Percentiles rank a stretch among this genome's conserved stretches.
These are phyloP conservation scores for Candida labiduridarum DNA, from an alignment of 1,139 yeast species.

Conservation along the genomic window DNA sequence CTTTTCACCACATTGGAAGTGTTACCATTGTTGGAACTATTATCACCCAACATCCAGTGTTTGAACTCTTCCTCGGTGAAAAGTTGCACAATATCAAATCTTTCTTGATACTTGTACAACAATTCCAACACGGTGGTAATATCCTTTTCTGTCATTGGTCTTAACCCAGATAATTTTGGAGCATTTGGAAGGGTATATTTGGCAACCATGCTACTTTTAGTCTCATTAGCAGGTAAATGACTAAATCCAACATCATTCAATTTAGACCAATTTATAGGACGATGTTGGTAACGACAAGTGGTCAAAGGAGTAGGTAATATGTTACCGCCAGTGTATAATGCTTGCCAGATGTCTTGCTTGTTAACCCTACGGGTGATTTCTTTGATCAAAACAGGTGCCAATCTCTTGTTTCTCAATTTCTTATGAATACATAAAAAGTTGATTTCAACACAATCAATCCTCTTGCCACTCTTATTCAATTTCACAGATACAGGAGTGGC, in stretches of 20 bases:
- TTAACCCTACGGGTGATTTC: slow-evolving; percentile 95
- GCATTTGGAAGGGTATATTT: slow-evolving; percentile 68
- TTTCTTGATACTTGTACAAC: slow-evolving; percentile 60
- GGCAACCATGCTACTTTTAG: slow-evolving; percentile 83
- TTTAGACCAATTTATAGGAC: slow-evolving; percentile 92
- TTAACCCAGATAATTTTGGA: slow-evolving; percentile 61
- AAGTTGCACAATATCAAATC: slow-evolving; percentile 73
- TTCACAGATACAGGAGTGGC: slow-evolving; percentile 80
- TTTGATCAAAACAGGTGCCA: slow-evolving; percentile 90
- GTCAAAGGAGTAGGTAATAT: slow-evolving; percentile 90
- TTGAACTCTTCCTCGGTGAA: slow-evolving; percentile 70
- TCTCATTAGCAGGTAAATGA: slow-evolving; percentile 72
- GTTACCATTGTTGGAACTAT: slow-evolving; percentile 15
- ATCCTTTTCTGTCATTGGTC: slow-evolving; percentile 65
- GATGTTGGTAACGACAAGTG: slow-evolving; percentile 90
- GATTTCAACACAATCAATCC: slow-evolving; percentile 77
- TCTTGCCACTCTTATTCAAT: slow-evolving; percentile 53
- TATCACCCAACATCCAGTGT: slow-evolving; percentile 76
- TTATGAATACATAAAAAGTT: slow-evolving; percentile 94
- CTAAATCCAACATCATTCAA: slow-evolving; percentile 88
- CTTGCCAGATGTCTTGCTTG: slow-evolving; percentile 87
- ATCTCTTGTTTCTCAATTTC: slow-evolving; percentile 86
- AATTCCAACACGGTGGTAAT: slow-evolving; percentile 63
- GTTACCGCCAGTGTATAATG: slow-evolving; percentile 91
- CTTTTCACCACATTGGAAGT: slow-evolving; percentile 62